Percentiles rank a stretch among this genome's conserved stretches.
phyloP scores from a whole-genome alignment of 2,329 filamentous ascomycete genomes.

The Claviceps purpurea region DNA sequence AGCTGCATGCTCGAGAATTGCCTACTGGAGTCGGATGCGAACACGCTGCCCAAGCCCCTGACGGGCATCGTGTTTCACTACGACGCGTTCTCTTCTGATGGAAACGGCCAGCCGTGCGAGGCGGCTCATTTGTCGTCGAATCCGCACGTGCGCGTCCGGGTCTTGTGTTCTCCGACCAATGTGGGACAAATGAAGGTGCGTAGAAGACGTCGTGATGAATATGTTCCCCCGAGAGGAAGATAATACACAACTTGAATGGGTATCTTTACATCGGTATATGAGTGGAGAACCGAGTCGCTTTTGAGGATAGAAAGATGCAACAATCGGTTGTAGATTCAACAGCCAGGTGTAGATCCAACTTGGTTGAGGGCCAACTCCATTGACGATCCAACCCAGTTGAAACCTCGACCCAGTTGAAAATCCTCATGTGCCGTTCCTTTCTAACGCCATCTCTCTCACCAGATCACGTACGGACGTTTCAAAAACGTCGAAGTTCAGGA shows the following conservation, averaged over 20 bases:
- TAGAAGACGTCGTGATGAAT: neutral
- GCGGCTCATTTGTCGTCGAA: constrained; percentile 40
- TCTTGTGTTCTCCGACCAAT: constrained; percentile 43
- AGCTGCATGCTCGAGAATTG: constrained; percentile 45
- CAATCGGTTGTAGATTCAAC: too few species aligned
- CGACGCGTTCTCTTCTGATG: constrained; percentile 38
- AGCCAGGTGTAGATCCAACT: too few species aligned
- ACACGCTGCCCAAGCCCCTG: constrained; percentile 35
- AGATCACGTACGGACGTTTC: constrained; percentile 11
- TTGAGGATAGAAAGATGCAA: too few species aligned
- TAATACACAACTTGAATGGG: too few species aligned
- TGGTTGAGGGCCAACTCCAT: too few species aligned
- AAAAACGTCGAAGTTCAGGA: constrained; percentile 33
- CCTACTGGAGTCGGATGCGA: constrained; percentile 30
- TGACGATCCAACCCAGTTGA: too few species aligned
- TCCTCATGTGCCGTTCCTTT: too few species aligned
- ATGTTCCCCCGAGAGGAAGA: too few species aligned
- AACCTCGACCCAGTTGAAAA: too few species aligned
- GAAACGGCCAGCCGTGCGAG: constrained; percentile 40
- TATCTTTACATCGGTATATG: too few species aligned
- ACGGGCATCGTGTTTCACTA: constrained; percentile 54
- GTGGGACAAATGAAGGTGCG: constrained; percentile 22
- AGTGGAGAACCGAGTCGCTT: too few species aligned
- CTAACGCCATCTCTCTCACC: neutral
- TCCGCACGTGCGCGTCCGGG: constrained; percentile 30